Evolutionary conservation across 768 basidiomycete genomes (phyloP), one percentile per base, ranked within the genome.

Genomic region (Ephemerocybe angulata): DNA sequence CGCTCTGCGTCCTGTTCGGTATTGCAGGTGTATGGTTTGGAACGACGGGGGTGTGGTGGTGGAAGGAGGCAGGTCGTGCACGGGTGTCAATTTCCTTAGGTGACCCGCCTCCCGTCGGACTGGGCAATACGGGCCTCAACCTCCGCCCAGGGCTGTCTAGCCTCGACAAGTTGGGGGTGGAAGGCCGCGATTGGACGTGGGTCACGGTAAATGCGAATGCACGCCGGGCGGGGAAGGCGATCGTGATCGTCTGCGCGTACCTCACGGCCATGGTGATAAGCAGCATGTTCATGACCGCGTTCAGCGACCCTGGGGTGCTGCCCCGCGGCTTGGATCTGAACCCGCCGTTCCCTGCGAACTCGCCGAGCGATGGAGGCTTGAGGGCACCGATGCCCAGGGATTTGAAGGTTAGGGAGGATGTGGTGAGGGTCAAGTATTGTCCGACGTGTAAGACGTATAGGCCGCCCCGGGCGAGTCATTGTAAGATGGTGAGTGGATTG

Each of bases 401-500:
- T 67, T 73, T 98, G 35, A 84, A 84, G 60, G 86, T 98, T 40
- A 82, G 90, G 17, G 67, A 78, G 15, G 90, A 90, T 60, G 75
- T 80, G 93, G 90, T 96, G 31, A 85, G 89, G 10, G 88, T 93
- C 53, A 97, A 96, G 70, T 98, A 93, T 63, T 99, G 96, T 66
- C 82, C 87, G 29, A 98, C 94, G 12, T 99, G 96, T 70, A 82
- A 83, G 62, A 93, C 84, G 1, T 99, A 98, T 66, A 85, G 96
- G 19, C 93, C 96, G 6, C 96, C 96, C 3, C 76, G 96, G 58
- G 89, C 93, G 19, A 96, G 91, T 64, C 96, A 99, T 70, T 99
- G 96, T 68, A 92, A 94, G 68, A 82, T 97, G 83, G 93, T 92
- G 61, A 64, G 78, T 69, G 47, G 12, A 31, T 42, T 57, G 53